Conservation (phyloP, 345 rosid genomes). For the Boechera retrofracta region DNA sequence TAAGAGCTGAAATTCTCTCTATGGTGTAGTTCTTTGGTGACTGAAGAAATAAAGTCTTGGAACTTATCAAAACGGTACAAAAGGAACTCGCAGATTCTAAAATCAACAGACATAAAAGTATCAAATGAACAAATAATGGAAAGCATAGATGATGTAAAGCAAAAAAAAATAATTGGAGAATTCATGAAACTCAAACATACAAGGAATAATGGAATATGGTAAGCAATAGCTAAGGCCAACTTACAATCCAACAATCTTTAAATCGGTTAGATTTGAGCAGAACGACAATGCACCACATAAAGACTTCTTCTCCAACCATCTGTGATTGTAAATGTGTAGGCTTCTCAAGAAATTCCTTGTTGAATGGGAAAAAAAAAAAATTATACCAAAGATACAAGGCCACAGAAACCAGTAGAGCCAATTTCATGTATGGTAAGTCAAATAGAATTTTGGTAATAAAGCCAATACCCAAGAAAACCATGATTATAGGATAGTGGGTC, state of each 20-base stretch:
- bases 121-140: not conserved
- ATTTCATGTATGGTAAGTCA: conserved; percentile 2
- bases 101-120: not conserved
- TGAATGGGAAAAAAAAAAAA: conserved; percentile 7
- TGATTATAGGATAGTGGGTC: conserved; percentile 46
- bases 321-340: conserved; percentile 67
- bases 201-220: not conserved
- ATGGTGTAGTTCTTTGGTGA: not conserved
- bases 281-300: conserved; percentile 58
- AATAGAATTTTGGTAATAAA: conserved; percentile 10
- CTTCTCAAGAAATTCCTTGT: conserved; percentile 66
- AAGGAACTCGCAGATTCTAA: not conserved
- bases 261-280: conserved; percentile 68
- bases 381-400: conserved; percentile 26
- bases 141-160: conserved; percentile 9
- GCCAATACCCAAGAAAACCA: conserved; percentile 15
- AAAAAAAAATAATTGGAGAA: not conserved
- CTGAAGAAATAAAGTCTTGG: not conserved
- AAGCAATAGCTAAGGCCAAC: conserved; percentile 42
- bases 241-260: conserved; percentile 88
- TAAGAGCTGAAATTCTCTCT: not conserved
- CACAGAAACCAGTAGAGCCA: conserved; percentile 8
- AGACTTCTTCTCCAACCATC: conserved; percentile 59
- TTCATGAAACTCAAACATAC: not conserved
- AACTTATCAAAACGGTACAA: not conserved